Evolutionary conservation across 1,139 yeast genomes (phyloP), one percentile per base, ranked within the genome.

Genomic region (Geotrichum restrictum): DNA sequence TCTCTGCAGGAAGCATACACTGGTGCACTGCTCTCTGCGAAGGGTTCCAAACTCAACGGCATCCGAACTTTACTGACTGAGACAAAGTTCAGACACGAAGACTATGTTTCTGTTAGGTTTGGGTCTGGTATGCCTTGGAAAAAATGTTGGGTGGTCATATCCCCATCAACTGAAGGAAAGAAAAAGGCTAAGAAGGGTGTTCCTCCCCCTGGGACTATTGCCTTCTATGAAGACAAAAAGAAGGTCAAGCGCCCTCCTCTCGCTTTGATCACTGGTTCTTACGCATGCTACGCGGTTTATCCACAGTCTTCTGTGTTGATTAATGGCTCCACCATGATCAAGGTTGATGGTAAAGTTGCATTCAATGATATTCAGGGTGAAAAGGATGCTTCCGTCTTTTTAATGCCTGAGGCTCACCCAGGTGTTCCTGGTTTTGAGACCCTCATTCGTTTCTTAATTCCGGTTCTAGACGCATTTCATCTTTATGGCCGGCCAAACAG

Each of bases 101-200:
- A 91, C 64, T 91, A 96, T 97, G 89, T 87, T 37, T 80, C 91
- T 68, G 95, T 93, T 24, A 76, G 98, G 59, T 91, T 91, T 68
- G 98, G 98, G 14, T 81, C 94, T 16, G 98, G 98, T 34, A 88
- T 88, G 95, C 96, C 97, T 1, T 93, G 98, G 97, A 87, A 85
- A 65, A 78, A 95, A 58, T 91, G 96, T 66, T 93, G 80, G 74
- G 93, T 95, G 1, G 96, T 89, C n/a, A 80, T 91, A 53, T 88
- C 91, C 57, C 97, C 96, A 7, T 72, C 71, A 7, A 66, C 61
- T 34, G 61, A 72, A 64, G 69, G 82, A 68, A 68, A 73, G 65
- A 64, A 64, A 60, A 34, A 34, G 37, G 10, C 37, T 8, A 64
- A 64, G 68, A 63, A 71, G 66, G 53, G 73, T 64, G 57, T 75